A percentile compares a stretch with the other conserved stretches of the same genome.
phyloP scores from a whole-genome alignment of 1,284 basidiomycete species.

The Puccinia hordei region DNA sequence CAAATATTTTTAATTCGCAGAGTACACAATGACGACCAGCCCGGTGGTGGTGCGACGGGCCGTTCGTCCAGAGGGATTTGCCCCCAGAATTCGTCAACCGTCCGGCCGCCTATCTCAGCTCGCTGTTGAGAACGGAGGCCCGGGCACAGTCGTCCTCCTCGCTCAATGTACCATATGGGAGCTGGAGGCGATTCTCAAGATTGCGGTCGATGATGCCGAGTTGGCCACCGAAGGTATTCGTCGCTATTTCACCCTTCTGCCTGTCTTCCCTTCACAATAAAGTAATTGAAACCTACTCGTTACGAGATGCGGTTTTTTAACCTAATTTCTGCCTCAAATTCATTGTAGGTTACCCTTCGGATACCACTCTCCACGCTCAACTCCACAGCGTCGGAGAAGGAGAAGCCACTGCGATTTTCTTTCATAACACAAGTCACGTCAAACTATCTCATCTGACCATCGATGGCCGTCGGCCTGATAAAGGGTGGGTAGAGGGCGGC shows the following conservation, averaged over 20 bases:
- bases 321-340: neutral
- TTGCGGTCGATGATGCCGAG: conserved; percentile 44
- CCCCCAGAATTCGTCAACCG: conserved; percentile 33
- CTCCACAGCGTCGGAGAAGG: conserved; percentile 29
- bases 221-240: conserved; percentile 34
- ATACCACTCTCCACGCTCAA: conserved; percentile 38
- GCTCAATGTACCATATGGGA: conserved; percentile 38
- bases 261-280: neutral
- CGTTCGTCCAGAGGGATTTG: conserved; percentile 38
- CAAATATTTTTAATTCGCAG: no score
- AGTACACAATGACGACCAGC: conserved; percentile 10
- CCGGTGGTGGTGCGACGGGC: conserved; percentile 15
- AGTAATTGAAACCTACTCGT: neutral
- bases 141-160: conserved; percentile 36
- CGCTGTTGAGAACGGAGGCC: conserved; percentile 33
- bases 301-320: neutral
- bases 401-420: conserved; percentile 44
- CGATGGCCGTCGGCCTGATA: conserved; percentile 45
- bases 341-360: conserved; percentile 43
- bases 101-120: conserved; percentile 43
- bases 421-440: conserved; percentile 47
- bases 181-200: conserved; percentile 36
- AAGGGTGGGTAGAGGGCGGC: conserved; percentile 39
- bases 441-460: conserved; percentile 48
- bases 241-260: neutral